phyloP scores from a whole-genome alignment of 23 red algal genomes.

The Gracilaria domingensis region DNA sequence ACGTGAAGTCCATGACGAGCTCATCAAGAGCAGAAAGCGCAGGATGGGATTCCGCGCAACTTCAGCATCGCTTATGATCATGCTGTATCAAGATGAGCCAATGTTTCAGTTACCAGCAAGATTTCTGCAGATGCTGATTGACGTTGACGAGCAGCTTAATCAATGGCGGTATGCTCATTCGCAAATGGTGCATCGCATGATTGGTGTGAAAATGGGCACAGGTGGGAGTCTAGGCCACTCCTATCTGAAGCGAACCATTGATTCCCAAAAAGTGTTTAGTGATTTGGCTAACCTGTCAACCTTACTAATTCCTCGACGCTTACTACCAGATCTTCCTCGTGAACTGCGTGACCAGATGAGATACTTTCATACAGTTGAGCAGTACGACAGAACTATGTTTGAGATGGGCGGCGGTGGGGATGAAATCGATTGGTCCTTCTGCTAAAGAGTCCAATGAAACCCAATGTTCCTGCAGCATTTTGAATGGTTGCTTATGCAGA shows the following conservation, averaged over 20 bases:
- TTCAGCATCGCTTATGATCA: constrained; percentile 90
- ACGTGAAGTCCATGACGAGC: constrained; percentile 87
- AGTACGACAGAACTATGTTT: constrained; percentile 84
- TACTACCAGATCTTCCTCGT: constrained; percentile 87
- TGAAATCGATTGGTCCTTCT: constrained; percentile 86
- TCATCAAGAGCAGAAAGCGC: constrained; percentile 64
- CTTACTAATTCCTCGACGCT: constrained; percentile 92
- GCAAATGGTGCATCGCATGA: constrained; percentile 99
- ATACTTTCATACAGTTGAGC: constrained; percentile 86
- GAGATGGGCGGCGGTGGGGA: constrained; percentile 86
- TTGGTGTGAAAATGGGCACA: constrained; percentile 94
- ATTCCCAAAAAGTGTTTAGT: constrained; percentile 89
- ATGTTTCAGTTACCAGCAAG: constrained; percentile 95
- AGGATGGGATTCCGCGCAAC: constrained; percentile 95
- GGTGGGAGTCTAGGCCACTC: constrained; percentile 91
- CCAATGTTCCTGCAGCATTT: neutral
- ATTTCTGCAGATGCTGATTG: constrained; percentile 86
- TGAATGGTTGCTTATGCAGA: neutral
- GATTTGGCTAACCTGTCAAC: constrained; percentile 94
- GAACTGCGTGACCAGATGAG: constrained; percentile 88
- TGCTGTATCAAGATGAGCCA: constrained; percentile 97
- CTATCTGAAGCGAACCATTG: constrained; percentile 90
- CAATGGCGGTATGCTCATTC: constrained; percentile 97
- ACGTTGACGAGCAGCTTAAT: constrained; percentile 95
- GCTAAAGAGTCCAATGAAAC: constrained; percentile 28